Base-by-base conservation (phyloP, 1,284 basidiomycete species). In the Grifola frondosa region DNA sequence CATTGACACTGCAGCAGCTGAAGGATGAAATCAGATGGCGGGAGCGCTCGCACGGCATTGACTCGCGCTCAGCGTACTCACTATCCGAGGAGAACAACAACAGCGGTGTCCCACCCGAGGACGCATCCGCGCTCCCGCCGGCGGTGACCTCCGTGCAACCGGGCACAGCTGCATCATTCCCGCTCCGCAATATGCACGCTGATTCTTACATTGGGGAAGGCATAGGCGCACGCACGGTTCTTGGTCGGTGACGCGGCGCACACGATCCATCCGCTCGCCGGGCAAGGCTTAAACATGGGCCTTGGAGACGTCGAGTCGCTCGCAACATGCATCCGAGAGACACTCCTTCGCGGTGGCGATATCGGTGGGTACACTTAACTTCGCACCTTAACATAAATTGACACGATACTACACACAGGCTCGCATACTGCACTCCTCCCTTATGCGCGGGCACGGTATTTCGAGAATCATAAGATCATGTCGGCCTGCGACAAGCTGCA, bases 181-280 rank as follows among this genome's bases (percentile, higher is more conserved):
- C 97, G 0, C 73, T 99, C 13, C 78, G 85, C 21, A 85, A 92
- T 52, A 88, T 81, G 40, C 97, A 99, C 57, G 88, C 91, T 0
- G 91, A 95, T 42, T 69, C 78, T 0, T 99, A 99, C 64, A 70
- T 94, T 32, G 89, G 94, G 16, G 81, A 84, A 56, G 78, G 78
- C 0, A 50, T 60, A 24, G 77, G 80, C 2, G 70, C 71, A 1
- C 79, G 96, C 3, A 95, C 90, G 0, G 94, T 86, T 1, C 80
- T 99, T 3, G n/a, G 81, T 99, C 1, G 97, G 97, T 5, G 97
- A 99, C 65, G 95, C 97, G 1, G 96, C 95, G 12, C 97, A 99
- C 60, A 91, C 91, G 0, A 78, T 93, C 5, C 97, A 99, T 60
- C 97, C 97, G 0, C 79, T 99, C n/a, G 96, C 95, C 0, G 97